These are phyloP conservation scores for Aspergillus hiratsukae DNA, from an alignment of 2,329 filamentous ascomycete genomes.

Conservation along the genomic window DNA sequence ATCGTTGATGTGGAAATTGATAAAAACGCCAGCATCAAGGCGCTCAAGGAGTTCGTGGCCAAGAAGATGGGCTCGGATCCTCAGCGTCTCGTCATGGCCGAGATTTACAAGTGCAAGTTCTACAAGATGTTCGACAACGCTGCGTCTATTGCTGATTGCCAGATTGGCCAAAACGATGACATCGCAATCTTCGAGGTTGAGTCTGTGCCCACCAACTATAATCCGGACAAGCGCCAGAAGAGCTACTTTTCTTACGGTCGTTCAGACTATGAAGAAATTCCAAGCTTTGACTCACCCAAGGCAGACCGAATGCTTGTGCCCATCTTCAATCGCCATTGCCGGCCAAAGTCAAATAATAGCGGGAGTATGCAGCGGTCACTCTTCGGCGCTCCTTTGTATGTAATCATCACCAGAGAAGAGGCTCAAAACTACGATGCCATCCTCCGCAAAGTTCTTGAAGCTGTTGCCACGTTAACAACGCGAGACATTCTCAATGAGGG, in stretches of 20 bases:
- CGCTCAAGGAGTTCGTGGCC: slow-evolving; percentile 49
- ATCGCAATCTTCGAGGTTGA: slow-evolving; percentile 76
- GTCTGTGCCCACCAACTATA: slow-evolving; percentile 71
- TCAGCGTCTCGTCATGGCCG: slow-evolving; percentile 67
- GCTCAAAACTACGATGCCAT: slow-evolving; percentile 65
- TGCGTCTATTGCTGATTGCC: slow-evolving; percentile 63
- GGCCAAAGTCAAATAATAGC: slow-evolving; percentile 18
- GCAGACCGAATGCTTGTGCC: slow-evolving; percentile 46
- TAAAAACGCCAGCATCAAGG: slow-evolving; percentile 58
- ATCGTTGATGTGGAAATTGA: slow-evolving; percentile 72
- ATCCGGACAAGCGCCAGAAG: slow-evolving; percentile 50
- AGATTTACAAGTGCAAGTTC: slow-evolving; percentile 78
- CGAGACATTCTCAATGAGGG: slow-evolving; percentile 57
- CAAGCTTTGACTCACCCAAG: slow-evolving; percentile 39
- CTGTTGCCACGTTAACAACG: slow-evolving; percentile 71
- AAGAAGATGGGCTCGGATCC: slow-evolving; percentile 49
- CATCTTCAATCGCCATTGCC: slow-evolving; percentile 42
- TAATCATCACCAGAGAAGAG: slow-evolving; percentile 71
- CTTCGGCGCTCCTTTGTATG: slow-evolving; percentile 53
- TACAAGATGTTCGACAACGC: slow-evolving; percentile 79
- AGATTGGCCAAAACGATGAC: slow-evolving; percentile 59
- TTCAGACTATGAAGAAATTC: slow-evolving; percentile 38
- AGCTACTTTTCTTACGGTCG: slow-evolving; percentile 26
- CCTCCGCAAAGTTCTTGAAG: slow-evolving; percentile 72
- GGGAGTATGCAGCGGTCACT: slow-evolving; percentile 26